Conservation (phyloP, 2,329 filamentous ascomycete species). For the Endoconidiophora laricicola region DNA sequence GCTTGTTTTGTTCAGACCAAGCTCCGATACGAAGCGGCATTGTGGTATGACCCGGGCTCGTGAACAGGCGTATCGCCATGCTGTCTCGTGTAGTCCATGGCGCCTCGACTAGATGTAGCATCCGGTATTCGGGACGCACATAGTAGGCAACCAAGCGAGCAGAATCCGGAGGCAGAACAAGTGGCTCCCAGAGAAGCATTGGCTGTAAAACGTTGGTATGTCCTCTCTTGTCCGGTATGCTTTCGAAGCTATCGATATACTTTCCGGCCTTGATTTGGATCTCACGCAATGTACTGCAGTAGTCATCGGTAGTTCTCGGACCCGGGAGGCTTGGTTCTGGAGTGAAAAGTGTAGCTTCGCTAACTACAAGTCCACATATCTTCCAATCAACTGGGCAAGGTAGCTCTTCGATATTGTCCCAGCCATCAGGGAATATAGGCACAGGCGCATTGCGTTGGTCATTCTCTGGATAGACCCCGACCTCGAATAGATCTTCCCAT, state of each 20-base stretch:
- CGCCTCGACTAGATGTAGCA: background rate
- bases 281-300: background rate
- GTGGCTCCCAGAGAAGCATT: conserved; percentile 6
- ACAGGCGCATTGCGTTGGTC: background rate
- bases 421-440: background rate
- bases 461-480: conserved; percentile 1
- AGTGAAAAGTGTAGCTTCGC: background rate
- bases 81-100: conserved; percentile 2
- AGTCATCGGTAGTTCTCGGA: background rate
- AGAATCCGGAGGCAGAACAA: background rate
- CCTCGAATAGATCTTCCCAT: conserved; percentile 2
- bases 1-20: background rate
- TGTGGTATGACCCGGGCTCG: conserved; percentile 3
- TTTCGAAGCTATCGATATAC: background rate
- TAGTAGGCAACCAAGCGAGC: conserved; percentile 6
- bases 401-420: background rate
- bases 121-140: conserved; percentile 1
- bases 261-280: background rate
- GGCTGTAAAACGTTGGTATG: conserved; percentile 1
- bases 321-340: background rate
- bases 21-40: background rate
- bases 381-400: conserved; percentile 2
- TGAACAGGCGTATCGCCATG: conserved; percentile 2
- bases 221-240: conserved; percentile 3
- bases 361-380: background rate